Evolutionary conservation across 2,329 filamentous ascomycete genomes (phyloP).

Genomic region (Helminthosporium solani): DNA sequence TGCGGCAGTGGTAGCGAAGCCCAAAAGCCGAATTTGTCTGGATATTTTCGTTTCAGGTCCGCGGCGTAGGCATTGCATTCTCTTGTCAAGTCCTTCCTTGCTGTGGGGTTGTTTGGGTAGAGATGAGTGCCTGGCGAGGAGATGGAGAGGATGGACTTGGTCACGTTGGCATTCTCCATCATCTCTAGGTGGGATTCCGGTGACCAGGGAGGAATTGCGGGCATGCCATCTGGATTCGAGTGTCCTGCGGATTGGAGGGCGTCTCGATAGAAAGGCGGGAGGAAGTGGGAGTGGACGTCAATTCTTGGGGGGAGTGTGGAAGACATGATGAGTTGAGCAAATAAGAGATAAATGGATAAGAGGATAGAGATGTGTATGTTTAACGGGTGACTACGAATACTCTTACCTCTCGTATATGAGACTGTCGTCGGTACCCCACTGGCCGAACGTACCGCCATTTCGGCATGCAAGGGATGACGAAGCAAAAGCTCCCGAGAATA

Average conservation of each 20-base stretch:
- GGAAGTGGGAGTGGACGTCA: conserved; percentile 53
- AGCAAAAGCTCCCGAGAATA: too few species aligned
- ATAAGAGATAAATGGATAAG: too few species aligned
- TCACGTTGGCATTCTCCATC: conserved; percentile 53
- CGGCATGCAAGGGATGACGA: too few species aligned
- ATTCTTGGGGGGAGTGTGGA: conserved; percentile 37
- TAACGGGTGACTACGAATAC: too few species aligned
- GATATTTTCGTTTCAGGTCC: conserved; percentile 38
- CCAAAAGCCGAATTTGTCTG: conserved; percentile 54
- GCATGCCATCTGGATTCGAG: conserved; percentile 53
- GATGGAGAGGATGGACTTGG: conserved; percentile 56
- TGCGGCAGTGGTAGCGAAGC: conserved; percentile 56
- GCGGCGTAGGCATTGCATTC: conserved; percentile 46
- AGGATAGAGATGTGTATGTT: too few species aligned
- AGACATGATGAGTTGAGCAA: conserved; percentile 15
- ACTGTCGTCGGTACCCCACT: too few species aligned
- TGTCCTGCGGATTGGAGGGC: conserved; percentile 46
- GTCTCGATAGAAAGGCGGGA: conserved; percentile 46
- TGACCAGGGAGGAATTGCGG: conserved; percentile 50
- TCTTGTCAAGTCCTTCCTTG: conserved; percentile 43
- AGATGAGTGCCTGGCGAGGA: conserved; percentile 56
- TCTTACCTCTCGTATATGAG: too few species aligned
- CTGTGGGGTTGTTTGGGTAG: conserved; percentile 38
- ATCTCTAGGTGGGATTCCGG: conserved; percentile 49
- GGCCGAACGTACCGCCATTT: too few species aligned